These are phyloP conservation scores for Populus deltoides DNA, from an alignment of 345 rosid genomes.

Conservation along the genomic window DNA sequence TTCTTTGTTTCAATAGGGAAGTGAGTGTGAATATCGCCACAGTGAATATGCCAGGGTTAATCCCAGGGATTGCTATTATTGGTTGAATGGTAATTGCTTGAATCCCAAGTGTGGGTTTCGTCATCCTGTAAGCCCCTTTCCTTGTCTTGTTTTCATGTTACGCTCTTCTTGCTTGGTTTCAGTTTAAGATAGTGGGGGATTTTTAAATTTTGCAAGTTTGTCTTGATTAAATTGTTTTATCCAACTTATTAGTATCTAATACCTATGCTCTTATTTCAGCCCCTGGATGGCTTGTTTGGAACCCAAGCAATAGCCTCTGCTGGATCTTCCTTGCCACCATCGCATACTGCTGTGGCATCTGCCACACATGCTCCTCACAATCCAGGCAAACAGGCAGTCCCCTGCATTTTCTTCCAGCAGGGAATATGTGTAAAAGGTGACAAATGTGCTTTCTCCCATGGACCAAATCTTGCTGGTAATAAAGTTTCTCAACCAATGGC, in stretches of 20 bases:
- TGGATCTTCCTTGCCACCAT: conserved; percentile 42
- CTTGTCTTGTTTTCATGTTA: neutral
- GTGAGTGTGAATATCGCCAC: conserved; percentile 94
- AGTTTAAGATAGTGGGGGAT: neutral
- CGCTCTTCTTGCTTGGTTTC: neutral
- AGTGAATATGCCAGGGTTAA: conserved; percentile 92
- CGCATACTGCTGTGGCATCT: conserved; percentile 21
- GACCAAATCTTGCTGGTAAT: conserved; percentile 39
- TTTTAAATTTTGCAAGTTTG: neutral
- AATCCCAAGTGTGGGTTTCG: conserved; percentile 91
- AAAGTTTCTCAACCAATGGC: conserved; percentile 39
- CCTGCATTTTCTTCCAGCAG: conserved; percentile 77
- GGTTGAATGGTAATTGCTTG: conserved; percentile 91
- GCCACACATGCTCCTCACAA: conserved; percentile 26
- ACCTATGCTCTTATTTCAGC: conserved; percentile 46
- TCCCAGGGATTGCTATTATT: conserved; percentile 90
- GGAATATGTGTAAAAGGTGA: conserved; percentile 87
- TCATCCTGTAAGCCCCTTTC: conserved; percentile 65
- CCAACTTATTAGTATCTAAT: neutral
- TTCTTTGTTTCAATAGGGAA: conserved; percentile 50
- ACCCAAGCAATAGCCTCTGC: conserved; percentile 45
- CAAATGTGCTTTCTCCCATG: conserved; percentile 74
- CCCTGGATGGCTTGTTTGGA: conserved; percentile 86
- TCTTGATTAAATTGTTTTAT: neutral
- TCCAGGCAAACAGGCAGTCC: conserved; percentile 60